Conservation (phyloP, 805 yeast genomes). For the Candida michaelii region DNA sequence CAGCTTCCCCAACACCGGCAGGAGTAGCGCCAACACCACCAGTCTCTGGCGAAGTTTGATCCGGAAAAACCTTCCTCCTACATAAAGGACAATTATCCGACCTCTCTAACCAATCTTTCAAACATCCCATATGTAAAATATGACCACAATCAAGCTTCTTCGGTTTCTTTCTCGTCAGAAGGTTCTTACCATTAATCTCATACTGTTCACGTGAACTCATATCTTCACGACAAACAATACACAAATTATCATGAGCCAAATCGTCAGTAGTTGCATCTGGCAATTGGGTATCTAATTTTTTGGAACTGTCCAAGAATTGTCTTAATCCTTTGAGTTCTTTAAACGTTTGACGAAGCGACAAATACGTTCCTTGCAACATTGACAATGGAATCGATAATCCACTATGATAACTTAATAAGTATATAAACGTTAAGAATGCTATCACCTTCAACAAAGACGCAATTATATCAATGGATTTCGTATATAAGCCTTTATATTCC, state of each 20-base stretch:
- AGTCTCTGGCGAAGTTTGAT: neutral
- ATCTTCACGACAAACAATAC: constrained; percentile 92
- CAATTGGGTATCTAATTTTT: constrained; percentile 63
- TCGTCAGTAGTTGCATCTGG: constrained; percentile 63
- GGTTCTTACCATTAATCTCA: constrained; percentile 23
- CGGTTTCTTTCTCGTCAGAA: constrained; percentile 51
- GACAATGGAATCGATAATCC: constrained; percentile 34
- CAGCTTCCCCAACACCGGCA: neutral
- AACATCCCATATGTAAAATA: constrained; percentile 83
- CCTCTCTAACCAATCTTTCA: constrained; percentile 89
- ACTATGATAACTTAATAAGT: constrained; percentile 33
- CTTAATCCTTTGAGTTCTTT: constrained; percentile 44
- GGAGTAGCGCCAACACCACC: no score
- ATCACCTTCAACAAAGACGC: constrained; percentile 41
- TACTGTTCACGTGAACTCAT: constrained; percentile 53
- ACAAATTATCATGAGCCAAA: constrained; percentile 55
- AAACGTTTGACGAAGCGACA: constrained; percentile 35
- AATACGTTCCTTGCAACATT: constrained; percentile 44
- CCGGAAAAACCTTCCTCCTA: constrained; percentile 58
- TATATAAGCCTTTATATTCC: constrained; percentile 66
- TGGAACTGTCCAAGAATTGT: constrained; percentile 53
- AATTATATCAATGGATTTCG: constrained; percentile 55
- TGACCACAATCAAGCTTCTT: constrained; percentile 84
- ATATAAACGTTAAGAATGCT: constrained; percentile 32
- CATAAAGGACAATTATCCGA: constrained; percentile 95